These are phyloP conservation scores for Pseudisothecium myosuroides DNA, from an alignment of 225 moss, liverwort and hornwort species.

Conservation along the genomic window DNA sequence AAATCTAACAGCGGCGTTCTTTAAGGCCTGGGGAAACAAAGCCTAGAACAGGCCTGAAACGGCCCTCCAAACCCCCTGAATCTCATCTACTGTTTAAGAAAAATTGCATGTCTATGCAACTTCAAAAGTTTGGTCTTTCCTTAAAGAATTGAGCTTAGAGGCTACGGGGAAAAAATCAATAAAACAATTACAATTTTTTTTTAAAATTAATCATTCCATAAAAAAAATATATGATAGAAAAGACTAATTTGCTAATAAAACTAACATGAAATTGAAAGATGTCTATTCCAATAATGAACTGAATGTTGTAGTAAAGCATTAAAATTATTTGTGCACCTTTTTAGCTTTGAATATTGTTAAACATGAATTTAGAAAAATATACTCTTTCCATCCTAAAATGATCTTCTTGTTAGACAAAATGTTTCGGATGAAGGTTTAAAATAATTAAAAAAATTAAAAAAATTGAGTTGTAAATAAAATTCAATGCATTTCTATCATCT, in stretches of 20 bases:
- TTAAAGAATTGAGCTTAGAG: background rate
- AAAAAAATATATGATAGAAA: background rate
- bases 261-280: background rate
- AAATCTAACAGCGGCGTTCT: too few species aligned
- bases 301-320: background rate
- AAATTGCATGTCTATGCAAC: background rate
- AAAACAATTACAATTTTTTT: background rate
- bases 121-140: background rate
- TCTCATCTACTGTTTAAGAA: too few species aligned
- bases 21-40: too few species aligned
- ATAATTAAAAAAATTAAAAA: too few species aligned
- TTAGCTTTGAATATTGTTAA: background rate
- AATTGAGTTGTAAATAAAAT: too few species aligned
- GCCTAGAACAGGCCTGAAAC: too few species aligned
- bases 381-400: too few species aligned
- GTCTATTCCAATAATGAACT: rapidly evolving
- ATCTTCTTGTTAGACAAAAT: too few species aligned
- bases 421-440: too few species aligned
- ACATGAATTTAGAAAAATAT: background rate
- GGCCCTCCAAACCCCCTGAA: too few species aligned
- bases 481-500: too few species aligned
- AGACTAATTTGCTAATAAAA: background rate
- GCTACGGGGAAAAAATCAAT: too few species aligned
- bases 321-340: background rate
- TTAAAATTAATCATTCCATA: background rate